These are phyloP conservation scores for Citrus sp. DNA, from an alignment of 345 rosid genomes.

Conservation along the genomic window DNA sequence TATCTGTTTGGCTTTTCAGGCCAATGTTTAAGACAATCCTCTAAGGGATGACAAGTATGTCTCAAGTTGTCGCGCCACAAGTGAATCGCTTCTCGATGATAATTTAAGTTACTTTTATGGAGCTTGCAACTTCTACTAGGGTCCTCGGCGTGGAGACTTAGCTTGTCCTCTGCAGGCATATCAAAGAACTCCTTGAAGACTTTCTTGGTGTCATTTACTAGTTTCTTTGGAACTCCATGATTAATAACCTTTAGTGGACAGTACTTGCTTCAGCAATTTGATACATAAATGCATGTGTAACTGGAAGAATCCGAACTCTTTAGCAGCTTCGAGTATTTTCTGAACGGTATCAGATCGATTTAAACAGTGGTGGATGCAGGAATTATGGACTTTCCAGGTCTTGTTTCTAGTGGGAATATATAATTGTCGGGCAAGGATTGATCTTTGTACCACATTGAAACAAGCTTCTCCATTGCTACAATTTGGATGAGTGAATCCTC, in stretches of 20 bases:
- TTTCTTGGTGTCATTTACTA: constrained; percentile 6
- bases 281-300: background rate
- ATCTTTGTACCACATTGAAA: constrained; percentile 1
- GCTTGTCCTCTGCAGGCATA: constrained; percentile 17
- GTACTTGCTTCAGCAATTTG: background rate
- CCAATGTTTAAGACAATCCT: constrained; percentile 16
- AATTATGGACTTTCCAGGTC: constrained; percentile 14
- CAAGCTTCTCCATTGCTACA: background rate
- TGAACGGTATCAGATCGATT: background rate
- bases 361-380: background rate
- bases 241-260: constrained; percentile 6
- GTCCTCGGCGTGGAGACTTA: background rate
- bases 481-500: background rate
- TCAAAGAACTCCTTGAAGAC: constrained; percentile 16
- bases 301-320: constrained; percentile 27
- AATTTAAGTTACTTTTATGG: too few species aligned
- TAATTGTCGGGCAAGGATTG: background rate
- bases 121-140: background rate
- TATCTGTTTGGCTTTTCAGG: constrained; percentile 13
- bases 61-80: constrained; percentile 12
- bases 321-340: constrained; percentile 15
- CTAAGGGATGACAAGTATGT: constrained; percentile 21
- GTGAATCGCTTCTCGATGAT: background rate
- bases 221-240: constrained; percentile 11
- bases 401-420: constrained; percentile 14